Percentiles rank a stretch among this genome's conserved stretches.
Conservation (phyloP, 1,284 basidiomycete genomes). For the Porodaedalea pini region DNA sequence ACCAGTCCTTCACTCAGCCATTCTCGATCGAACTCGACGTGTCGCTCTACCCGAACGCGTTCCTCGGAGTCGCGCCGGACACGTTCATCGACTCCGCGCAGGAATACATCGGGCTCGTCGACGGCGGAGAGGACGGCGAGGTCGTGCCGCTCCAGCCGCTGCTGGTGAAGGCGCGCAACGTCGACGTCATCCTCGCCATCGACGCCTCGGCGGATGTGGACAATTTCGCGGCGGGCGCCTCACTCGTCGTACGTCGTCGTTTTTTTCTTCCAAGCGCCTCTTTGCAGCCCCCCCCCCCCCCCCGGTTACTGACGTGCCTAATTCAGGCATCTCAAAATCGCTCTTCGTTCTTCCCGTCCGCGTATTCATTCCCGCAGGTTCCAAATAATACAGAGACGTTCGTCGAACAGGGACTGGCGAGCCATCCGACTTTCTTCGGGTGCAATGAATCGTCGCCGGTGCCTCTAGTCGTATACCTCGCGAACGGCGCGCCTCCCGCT, state of each 20-base stretch:
- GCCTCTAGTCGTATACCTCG: conserved; percentile 39
- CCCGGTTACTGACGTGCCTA: neutral
- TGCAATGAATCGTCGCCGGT: conserved; percentile 30
- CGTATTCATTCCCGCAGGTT: conserved; percentile 42
- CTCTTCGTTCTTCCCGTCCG: conserved; percentile 32
- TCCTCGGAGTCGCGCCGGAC: conserved; percentile 35
- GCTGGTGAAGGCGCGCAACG: conserved; percentile 33
- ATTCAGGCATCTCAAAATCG: conserved; percentile 39
- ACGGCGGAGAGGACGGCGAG: conserved; percentile 25
- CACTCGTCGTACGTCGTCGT: conserved; percentile 39
- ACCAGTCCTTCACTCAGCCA: conserved; percentile 26
- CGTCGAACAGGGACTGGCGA: conserved; percentile 33
- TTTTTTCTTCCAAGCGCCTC: too few relatives aligned
- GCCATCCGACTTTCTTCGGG: conserved; percentile 44
- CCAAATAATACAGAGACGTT: conserved; percentile 33
- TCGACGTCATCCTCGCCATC: conserved; percentile 40
- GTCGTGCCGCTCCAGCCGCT: conserved; percentile 39
- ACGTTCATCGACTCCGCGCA: conserved; percentile 38
- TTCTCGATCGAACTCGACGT: conserved; percentile 28
- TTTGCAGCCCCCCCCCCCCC: neutral
- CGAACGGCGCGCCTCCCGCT: conserved; percentile 43
- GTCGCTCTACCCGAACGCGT: conserved; percentile 40
- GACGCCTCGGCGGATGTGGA: conserved; percentile 32
- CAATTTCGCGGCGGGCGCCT: conserved; percentile 38
- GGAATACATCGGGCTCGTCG: conserved; percentile 19